These are phyloP conservation scores for Candida labiduridarum DNA, from an alignment of 1,139 yeast genomes.

Conservation along the genomic window DNA sequence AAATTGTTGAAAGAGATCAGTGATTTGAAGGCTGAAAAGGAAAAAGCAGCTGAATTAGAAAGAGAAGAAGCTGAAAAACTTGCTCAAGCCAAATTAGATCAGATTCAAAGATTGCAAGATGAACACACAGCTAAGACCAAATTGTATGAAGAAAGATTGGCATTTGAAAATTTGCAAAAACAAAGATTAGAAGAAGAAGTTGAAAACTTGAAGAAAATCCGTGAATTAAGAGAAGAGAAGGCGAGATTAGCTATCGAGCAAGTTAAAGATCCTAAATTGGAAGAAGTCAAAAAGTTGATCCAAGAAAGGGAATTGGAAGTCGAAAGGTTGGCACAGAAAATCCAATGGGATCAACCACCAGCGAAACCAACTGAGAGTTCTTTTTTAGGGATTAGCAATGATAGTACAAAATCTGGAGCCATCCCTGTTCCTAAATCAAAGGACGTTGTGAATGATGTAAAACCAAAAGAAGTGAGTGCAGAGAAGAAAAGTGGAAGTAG, in stretches of 20 bases:
- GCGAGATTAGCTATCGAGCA: conserved; percentile 34
- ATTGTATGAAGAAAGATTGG: conserved; percentile 34
- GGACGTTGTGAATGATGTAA: conserved; percentile 1
- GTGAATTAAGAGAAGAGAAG: conserved; percentile 42
- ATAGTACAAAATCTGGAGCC: conserved; percentile 10
- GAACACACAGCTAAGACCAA: conserved; percentile 36
- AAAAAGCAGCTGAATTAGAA: conserved; percentile 28
- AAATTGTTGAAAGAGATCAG: conserved; percentile 34
- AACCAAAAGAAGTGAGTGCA: background rate
- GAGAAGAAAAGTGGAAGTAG: conserved; percentile 5
- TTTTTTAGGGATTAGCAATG: conserved; percentile 14
- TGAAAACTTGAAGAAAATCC: conserved; percentile 40
- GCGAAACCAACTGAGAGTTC: conserved; percentile 1
- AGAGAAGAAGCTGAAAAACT: conserved; percentile 34
- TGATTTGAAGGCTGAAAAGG: conserved; percentile 28
- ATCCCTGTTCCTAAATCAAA: conserved; percentile 11
- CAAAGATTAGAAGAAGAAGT: conserved; percentile 40
- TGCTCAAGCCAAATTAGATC: conserved; percentile 36
- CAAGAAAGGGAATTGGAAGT: conserved; percentile 41
- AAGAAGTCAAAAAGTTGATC: conserved; percentile 36
- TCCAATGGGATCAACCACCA: conserved; percentile 2
- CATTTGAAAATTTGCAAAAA: conserved; percentile 40
- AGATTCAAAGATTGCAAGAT: conserved; percentile 35
- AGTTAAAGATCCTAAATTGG: conserved; percentile 26
- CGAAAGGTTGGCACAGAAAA: conserved; percentile 23